Conservation (phyloP, 2,329 filamentous ascomycete genomes). For the Cladosporium sp. region DNA sequence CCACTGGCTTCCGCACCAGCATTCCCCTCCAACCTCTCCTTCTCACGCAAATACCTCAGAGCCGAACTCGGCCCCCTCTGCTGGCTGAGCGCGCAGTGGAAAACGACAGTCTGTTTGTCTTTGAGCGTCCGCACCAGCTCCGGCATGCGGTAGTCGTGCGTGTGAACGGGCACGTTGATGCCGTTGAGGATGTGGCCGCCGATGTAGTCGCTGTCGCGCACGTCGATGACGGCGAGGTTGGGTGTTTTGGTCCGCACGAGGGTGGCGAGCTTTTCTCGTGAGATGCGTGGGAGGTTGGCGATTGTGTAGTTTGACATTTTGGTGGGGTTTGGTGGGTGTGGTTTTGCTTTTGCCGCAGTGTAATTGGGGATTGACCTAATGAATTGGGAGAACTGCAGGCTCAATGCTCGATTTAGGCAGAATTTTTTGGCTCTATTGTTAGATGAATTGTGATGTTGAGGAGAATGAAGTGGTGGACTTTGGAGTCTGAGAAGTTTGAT, state of each 20-base stretch:
- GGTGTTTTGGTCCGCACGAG: conserved; percentile 44
- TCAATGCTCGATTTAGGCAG: too few species aligned
- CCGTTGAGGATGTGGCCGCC: conserved; percentile 83
- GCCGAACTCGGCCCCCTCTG: conserved; percentile 84
- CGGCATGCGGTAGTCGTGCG: conserved; percentile 72
- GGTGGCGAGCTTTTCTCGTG: conserved; percentile 63
- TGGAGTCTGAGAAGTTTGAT: too few species aligned
- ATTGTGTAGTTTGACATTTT: conserved; percentile 46
- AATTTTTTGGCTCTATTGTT: too few species aligned
- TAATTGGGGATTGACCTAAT: too few species aligned
- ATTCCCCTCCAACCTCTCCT: conserved; percentile 49
- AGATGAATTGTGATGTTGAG: too few species aligned
- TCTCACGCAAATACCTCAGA: conserved; percentile 70
- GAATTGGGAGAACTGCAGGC: too few species aligned
- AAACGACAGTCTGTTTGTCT: conserved; percentile 79
- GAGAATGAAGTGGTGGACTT: too few species aligned
- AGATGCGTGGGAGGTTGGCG: conserved; percentile 62
- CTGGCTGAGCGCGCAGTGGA: conserved; percentile 91
- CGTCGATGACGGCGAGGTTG: conserved; percentile 73
- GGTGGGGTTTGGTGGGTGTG: conserved; percentile 23
- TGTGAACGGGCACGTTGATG: conserved; percentile 68
- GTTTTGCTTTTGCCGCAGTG: too few species aligned
- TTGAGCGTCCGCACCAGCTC: conserved; percentile 75
- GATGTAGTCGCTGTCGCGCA: conserved; percentile 84
- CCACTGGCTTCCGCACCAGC: conserved; percentile 23